These are phyloP conservation scores for Xylaria intraflava DNA, from an alignment of 495 filamentous ascomycete species.

Conservation along the genomic window DNA sequence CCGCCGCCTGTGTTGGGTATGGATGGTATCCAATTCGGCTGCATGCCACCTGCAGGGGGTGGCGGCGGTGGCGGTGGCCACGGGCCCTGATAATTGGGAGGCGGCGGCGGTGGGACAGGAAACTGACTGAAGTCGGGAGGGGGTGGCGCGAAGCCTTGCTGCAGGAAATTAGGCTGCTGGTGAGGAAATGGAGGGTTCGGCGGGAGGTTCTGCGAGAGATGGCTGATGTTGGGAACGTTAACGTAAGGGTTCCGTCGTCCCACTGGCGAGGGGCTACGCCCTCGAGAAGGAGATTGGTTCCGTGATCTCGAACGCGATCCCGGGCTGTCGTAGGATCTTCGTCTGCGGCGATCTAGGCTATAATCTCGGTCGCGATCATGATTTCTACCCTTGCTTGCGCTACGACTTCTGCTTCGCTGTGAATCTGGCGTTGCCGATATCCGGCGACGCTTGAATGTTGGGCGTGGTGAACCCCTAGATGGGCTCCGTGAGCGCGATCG, in stretches of 20 bases:
- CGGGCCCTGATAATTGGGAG: constrained; percentile 43
- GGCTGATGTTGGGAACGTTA: constrained; percentile 15
- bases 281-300: constrained; percentile 39
- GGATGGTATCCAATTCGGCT: constrained; percentile 23
- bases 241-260: constrained; percentile 20
- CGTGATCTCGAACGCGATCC: constrained; percentile 30
- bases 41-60: constrained; percentile 18
- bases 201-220: constrained; percentile 21
- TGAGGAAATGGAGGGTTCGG: constrained; percentile 28
- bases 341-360: constrained; percentile 42
- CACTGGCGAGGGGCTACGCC: constrained; percentile 20
- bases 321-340: constrained; percentile 28
- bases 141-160: constrained; percentile 17
- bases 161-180: constrained; percentile 25
- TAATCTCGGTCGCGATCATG: constrained; percentile 38
- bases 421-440: constrained; percentile 22
- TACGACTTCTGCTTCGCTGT: constrained; percentile 13
- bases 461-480: constrained; percentile 22
- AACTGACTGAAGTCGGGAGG: constrained; percentile 25
- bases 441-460: constrained; percentile 28
- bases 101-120: constrained; percentile 37
- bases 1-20: constrained; percentile 14
- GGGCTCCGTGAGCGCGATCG: constrained; percentile 25
- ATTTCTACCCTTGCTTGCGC: constrained; percentile 24
- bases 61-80: constrained; percentile 40